phyloP scores from a whole-genome alignment of 1,139 yeast species.

The Zygotorulaspora mrakii region DNA sequence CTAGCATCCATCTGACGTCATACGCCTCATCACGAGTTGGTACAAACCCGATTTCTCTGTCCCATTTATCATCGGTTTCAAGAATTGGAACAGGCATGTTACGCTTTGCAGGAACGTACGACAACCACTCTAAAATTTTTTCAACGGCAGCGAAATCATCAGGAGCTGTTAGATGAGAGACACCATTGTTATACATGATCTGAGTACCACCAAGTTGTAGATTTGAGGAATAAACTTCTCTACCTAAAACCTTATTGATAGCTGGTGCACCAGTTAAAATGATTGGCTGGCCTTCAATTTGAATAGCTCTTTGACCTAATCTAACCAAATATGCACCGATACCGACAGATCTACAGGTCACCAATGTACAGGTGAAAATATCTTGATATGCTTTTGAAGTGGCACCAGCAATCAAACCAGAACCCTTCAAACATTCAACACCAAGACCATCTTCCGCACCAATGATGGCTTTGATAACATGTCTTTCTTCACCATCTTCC shows the following conservation, averaged over 20 bases:
- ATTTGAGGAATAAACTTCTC: conserved; percentile 95
- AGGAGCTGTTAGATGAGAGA: conserved; percentile 89
- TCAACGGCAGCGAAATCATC: conserved; percentile 97
- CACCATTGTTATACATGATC: conserved; percentile 97
- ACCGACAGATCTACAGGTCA: conserved; percentile 98
- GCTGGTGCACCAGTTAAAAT: conserved; percentile 99
- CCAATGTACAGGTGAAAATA: conserved; percentile 91
- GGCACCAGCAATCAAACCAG: conserved; percentile 98
- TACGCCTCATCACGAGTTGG: conserved; percentile 73
- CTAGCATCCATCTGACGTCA: conserved; percentile 94
- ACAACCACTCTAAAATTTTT: conserved; percentile 91
- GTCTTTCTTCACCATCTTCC: conserved; percentile 79
- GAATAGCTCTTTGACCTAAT: conserved; percentile 97
- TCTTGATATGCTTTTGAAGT: conserved; percentile 97
- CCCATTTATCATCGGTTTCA: conserved; percentile 83
- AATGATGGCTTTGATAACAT: conserved; percentile 75
- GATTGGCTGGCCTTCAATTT: conserved; percentile 97
- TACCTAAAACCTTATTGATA: conserved; percentile 89
- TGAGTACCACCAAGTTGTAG: conserved; percentile 98
- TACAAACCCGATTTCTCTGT: conserved; percentile 78
- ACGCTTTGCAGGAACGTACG: conserved; percentile 91
- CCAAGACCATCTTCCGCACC: conserved; percentile 97
- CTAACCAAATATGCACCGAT: conserved; percentile 98
- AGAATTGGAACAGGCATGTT: conserved; percentile 88
- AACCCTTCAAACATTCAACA: conserved; percentile 96